A percentile compares a stretch with the other conserved stretches of the same genome.
Evolutionary conservation across 768 basidiomycete genomes (phyloP).

Genomic region (Phylloporus rhodoxanthus): DNA sequence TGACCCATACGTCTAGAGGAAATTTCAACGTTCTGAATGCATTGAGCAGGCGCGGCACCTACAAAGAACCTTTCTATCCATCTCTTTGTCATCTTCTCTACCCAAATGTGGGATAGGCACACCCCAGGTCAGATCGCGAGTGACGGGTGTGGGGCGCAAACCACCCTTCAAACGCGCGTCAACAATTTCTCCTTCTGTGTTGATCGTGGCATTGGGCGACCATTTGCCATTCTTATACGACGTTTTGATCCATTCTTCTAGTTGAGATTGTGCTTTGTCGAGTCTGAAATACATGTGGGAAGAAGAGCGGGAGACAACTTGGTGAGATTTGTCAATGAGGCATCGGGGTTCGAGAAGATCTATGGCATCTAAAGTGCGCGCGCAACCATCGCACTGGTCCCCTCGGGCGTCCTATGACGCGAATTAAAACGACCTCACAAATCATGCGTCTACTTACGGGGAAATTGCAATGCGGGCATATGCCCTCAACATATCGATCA

Average conservation of each 20-base stretch:
- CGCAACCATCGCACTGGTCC: constrained; percentile 95
- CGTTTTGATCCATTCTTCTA: constrained; percentile 83
- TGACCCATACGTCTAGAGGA: constrained; percentile 82
- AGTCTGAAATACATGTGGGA: constrained; percentile 91
- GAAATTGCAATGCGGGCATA: constrained; percentile 87
- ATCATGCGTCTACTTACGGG: constrained; percentile 43
- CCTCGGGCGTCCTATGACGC: constrained; percentile 80
- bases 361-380: constrained; percentile 86
- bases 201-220: constrained; percentile 90
- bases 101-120: constrained; percentile 80
- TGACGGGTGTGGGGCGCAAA: constrained; percentile 83
- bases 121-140: constrained; percentile 93
- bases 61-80: constrained; percentile 96
- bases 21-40: constrained; percentile 5
- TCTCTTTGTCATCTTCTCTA: constrained; percentile 70
- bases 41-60: constrained; percentile 31
- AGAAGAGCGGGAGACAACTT: constrained; percentile 67
- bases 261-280: constrained; percentile 71
- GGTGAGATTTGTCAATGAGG: constrained; percentile 75
- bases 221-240: constrained; percentile 82
- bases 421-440: not conserved
- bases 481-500: constrained; percentile 97
- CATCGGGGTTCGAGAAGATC: constrained; percentile 95
- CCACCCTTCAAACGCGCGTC: constrained; percentile 85
- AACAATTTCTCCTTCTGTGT: constrained; percentile 79